Evolutionary conservation across 306 rosid species (phyloP).

Genomic region (Elaeagnus macrophylla): DNA sequence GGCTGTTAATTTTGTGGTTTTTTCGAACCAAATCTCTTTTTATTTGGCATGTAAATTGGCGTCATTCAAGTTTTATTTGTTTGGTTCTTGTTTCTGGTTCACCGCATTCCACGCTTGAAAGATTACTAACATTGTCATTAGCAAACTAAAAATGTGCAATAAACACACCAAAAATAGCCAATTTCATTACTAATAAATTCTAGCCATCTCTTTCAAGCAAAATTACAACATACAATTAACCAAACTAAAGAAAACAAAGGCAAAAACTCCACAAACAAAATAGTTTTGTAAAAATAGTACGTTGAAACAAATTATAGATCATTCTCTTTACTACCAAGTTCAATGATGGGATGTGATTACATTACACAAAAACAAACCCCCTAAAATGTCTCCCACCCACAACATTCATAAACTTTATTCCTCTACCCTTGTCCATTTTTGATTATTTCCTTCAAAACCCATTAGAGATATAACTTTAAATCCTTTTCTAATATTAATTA

Average conservation of each 20-base stretch:
- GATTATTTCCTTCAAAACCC: not conserved
- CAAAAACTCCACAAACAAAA: too few relatives aligned
- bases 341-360: too few relatives aligned
- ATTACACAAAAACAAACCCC: not conserved
- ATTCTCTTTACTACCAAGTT: not conserved
- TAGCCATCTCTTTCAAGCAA: not conserved
- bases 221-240: not conserved
- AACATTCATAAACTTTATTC: not conserved
- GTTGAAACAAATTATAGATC: not conserved
- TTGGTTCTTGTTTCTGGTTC: too few relatives aligned
- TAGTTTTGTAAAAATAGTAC: too few relatives aligned
- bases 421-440: slow-evolving; percentile 2
- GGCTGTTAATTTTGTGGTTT: too few relatives aligned
- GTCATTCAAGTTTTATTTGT: too few relatives aligned
- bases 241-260: not conserved
- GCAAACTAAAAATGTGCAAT: too few relatives aligned
- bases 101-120: too few relatives aligned
- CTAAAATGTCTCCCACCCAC: slow-evolving; percentile 31
- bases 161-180: not conserved
- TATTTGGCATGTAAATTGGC: too few relatives aligned
- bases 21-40: too few relatives aligned
- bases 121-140: too few relatives aligned
- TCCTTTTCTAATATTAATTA: not conserved
- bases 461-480: not conserved
- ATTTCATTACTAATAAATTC: too few relatives aligned